Percentiles rank a stretch among this genome's conserved stretches.
These are phyloP conservation scores for Vanderwaltozyma polyspora DNA, from an alignment of 805 yeast genomes.

Conservation along the genomic window DNA sequence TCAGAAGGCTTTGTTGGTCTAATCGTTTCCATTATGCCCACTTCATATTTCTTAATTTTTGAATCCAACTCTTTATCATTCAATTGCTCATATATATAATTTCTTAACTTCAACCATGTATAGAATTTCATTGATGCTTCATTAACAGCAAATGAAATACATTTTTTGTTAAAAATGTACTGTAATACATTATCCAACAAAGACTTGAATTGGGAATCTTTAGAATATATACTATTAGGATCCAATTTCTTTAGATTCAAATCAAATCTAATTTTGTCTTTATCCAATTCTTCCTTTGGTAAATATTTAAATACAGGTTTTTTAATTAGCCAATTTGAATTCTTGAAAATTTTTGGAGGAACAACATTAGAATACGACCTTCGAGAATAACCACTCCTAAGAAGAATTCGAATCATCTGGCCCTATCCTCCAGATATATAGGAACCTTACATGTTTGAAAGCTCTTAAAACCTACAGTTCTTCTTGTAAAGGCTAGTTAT, in stretches of 20 bases:
- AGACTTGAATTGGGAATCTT: slow-evolving; percentile 5
- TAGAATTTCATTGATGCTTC: slow-evolving; percentile 4
- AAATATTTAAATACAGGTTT: slow-evolving; percentile 1
- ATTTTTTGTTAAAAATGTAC: slow-evolving; percentile 10
- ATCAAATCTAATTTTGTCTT: neutral
- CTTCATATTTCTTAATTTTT: neutral
- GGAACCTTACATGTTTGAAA: too few relatives aligned
- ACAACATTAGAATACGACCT: neutral
- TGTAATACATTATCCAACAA: slow-evolving; percentile 9
- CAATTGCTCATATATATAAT: slow-evolving; percentile 8
- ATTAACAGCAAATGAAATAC: slow-evolving; percentile 3
- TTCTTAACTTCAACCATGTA: slow-evolving; percentile 12
- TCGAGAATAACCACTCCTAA: too few relatives aligned
- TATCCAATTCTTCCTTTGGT: slow-evolving; percentile 3
- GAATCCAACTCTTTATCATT: neutral
- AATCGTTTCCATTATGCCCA: neutral
- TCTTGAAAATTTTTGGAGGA: slow-evolving; percentile 1
- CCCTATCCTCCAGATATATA: too few relatives aligned
- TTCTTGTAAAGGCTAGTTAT: too few relatives aligned
- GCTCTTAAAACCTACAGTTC: too few relatives aligned
- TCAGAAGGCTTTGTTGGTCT: neutral
- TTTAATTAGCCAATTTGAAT: slow-evolving; percentile 4
- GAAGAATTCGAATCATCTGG: too few relatives aligned
- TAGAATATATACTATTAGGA: slow-evolving; percentile 6
- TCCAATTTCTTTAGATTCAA: slow-evolving; percentile 2